Evolutionary conservation across 805 yeast genomes (phyloP).

Genomic region (Sporopachydermia quercuum): DNA sequence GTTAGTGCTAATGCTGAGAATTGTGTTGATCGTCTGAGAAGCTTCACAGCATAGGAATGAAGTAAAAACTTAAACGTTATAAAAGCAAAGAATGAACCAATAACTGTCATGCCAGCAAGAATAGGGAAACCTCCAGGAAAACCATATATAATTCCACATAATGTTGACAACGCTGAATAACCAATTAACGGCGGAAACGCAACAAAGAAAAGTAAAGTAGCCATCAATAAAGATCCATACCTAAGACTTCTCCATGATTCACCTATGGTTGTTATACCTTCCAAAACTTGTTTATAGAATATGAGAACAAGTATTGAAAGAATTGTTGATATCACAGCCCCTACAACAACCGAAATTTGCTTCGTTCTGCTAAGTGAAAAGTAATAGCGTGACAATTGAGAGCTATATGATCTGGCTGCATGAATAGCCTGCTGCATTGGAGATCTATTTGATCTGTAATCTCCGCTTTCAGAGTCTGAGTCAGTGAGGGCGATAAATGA

Average conservation of each 20-base stretch:
- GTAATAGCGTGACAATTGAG: neutral
- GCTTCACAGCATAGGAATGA: slow-evolving; percentile 33
- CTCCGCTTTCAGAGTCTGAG: neutral
- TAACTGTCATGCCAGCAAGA: slow-evolving; percentile 48
- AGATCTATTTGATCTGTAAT: no score
- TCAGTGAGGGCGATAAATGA: neutral
- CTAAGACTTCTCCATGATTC: slow-evolving; percentile 16
- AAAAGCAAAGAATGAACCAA: slow-evolving; percentile 70
- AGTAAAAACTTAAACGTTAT: slow-evolving; percentile 47
- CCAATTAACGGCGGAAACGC: slow-evolving; percentile 90
- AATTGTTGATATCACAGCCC: slow-evolving; percentile 3
- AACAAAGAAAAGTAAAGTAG: slow-evolving; percentile 41
- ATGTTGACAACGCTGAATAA: slow-evolving; percentile 48
- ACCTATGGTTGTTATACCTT: slow-evolving; percentile 17
- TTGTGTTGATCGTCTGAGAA: slow-evolving; percentile 39
- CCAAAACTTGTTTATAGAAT: slow-evolving; percentile 20
- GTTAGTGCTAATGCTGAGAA: slow-evolving; percentile 65
- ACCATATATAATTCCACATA: slow-evolving; percentile 76
- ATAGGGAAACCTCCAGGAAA: slow-evolving; percentile 67
- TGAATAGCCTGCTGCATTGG: no score
- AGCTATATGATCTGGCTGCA: neutral
- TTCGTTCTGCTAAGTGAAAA: neutral
- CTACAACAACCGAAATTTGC: slow-evolving; percentile 7
- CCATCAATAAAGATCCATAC: slow-evolving; percentile 26
- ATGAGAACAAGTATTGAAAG: slow-evolving; percentile 14